Evolutionary conservation across 1,139 yeast species (phyloP).

Genomic region (Debaryomyces nepalensis): DNA sequence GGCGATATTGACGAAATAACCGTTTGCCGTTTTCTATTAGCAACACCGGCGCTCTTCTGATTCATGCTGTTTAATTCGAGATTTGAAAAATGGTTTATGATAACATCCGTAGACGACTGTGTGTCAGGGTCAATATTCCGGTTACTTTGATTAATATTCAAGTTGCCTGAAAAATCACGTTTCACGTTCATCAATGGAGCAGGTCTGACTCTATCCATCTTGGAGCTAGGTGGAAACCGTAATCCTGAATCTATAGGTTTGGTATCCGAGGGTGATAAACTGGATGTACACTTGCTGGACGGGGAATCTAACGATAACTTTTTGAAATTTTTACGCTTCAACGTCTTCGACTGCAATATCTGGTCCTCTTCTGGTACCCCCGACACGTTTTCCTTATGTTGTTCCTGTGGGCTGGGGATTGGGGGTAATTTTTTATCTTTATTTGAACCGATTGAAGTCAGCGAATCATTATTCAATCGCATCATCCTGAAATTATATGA

Average conservation of each 20-base stretch:
- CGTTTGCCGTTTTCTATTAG: slow-evolving; percentile 42
- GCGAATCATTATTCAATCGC: slow-evolving; percentile 32
- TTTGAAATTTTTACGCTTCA: slow-evolving; percentile 76
- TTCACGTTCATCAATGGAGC: slow-evolving; percentile 30
- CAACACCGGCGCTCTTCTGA: slow-evolving; percentile 1
- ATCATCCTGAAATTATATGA: slow-evolving; percentile 23
- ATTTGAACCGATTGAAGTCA: slow-evolving; percentile 30
- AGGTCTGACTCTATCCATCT: slow-evolving; percentile 25
- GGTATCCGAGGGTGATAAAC: neutral
- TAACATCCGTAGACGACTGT: slow-evolving; percentile 26
- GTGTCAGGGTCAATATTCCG: slow-evolving; percentile 37
- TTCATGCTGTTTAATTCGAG: slow-evolving; percentile 26
- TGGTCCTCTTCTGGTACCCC: slow-evolving; percentile 16
- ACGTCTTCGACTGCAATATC: slow-evolving; percentile 56
- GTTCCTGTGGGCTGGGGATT: slow-evolving; percentile 30
- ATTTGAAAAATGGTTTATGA: slow-evolving; percentile 37
- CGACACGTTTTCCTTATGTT: slow-evolving; percentile 14
- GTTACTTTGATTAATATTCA: slow-evolving; percentile 27
- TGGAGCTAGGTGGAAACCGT: slow-evolving; percentile 16
- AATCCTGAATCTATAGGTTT: slow-evolving; percentile 16
- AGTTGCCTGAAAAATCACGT: slow-evolving; percentile 5
- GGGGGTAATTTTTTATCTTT: slow-evolving; percentile 48
- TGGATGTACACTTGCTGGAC: slow-evolving; percentile 13
- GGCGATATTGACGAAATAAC: slow-evolving; percentile 52
- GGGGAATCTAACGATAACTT: slow-evolving; percentile 57